phyloP scores from a whole-genome alignment of 345 rosid species.

The Eucalyptus tenuipes region DNA sequence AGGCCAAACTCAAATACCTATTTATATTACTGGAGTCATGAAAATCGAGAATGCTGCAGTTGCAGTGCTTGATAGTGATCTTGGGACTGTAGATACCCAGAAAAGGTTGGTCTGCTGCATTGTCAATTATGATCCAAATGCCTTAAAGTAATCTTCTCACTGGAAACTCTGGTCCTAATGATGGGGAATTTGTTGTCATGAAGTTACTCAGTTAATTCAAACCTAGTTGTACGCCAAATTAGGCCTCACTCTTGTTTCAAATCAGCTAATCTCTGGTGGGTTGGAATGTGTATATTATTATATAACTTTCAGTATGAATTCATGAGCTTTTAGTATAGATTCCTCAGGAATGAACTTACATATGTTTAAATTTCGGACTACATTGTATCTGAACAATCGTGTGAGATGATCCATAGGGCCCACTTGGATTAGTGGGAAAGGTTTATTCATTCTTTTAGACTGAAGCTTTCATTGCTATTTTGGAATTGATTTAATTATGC shows the following conservation, averaged over 20 bases:
- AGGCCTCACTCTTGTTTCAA: background rate
- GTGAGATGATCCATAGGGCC: background rate
- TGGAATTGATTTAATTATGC: background rate
- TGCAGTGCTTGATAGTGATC: slow-evolving; percentile 74
- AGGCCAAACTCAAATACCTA: slow-evolving; percentile 42
- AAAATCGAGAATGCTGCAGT: slow-evolving; percentile 62
- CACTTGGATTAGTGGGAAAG: background rate
- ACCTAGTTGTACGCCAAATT: background rate
- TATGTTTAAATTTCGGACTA: background rate
- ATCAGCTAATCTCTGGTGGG: background rate
- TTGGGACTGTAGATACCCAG: slow-evolving; percentile 65
- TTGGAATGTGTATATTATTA: background rate
- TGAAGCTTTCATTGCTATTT: background rate
- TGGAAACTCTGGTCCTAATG: background rate
- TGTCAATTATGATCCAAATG: background rate
- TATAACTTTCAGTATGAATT: background rate
- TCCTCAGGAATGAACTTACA: background rate
- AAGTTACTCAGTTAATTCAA: background rate
- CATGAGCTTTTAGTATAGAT: background rate
- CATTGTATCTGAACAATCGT: background rate
- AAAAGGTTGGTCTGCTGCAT: slow-evolving; percentile 29
- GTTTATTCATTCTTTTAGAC: background rate
- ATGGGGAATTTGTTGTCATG: background rate
- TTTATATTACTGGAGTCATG: slow-evolving; percentile 52
- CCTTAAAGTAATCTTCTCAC: background rate